A percentile compares a stretch with the other conserved stretches of the same genome.
These are phyloP conservation scores for Paraglomus occultum DNA, from an alignment of 192 early-diverging fungal genomes.

Conservation along the genomic window DNA sequence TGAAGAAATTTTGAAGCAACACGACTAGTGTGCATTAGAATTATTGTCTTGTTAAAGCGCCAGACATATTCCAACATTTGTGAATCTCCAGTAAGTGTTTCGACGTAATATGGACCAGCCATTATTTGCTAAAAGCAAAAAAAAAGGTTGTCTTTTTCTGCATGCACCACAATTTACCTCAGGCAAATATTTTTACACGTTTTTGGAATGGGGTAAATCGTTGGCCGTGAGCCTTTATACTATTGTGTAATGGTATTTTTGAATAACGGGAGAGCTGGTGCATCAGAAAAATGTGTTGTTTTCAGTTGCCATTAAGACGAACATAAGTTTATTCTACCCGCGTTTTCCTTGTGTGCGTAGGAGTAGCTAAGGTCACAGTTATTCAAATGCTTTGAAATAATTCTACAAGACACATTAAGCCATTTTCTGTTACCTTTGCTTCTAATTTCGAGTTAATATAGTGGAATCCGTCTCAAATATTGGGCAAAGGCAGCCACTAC, in stretches of 20 bases:
- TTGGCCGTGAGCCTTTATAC: constrained; percentile 8
- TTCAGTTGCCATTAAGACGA: constrained; percentile 1
- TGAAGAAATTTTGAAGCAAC: too few species aligned
- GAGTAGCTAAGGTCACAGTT: not conserved
- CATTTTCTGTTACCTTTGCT: not conserved
- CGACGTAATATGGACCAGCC: too few species aligned
- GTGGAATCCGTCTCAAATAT: not conserved
- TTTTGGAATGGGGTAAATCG: not conserved
- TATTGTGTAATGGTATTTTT: not conserved
- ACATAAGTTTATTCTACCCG: constrained; percentile 3
- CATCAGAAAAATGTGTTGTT: not conserved
- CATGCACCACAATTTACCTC: too few species aligned
- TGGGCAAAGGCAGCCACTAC: constrained; percentile 8
- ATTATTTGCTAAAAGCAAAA: too few species aligned
- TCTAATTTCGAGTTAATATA: not conserved
- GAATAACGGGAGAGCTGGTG: not conserved
- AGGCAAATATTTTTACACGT: not conserved
- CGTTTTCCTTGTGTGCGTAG: not conserved
- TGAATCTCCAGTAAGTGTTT: too few species aligned
- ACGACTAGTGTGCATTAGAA: too few species aligned
- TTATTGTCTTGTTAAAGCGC: too few species aligned
- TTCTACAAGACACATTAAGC: not conserved
- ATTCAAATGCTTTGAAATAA: not conserved
- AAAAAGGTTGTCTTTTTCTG: too few species aligned
- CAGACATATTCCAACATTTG: too few species aligned